Evolutionary conservation across 495 filamentous ascomycete species (phyloP).

Genomic region (Chaetomium fimeti): DNA sequence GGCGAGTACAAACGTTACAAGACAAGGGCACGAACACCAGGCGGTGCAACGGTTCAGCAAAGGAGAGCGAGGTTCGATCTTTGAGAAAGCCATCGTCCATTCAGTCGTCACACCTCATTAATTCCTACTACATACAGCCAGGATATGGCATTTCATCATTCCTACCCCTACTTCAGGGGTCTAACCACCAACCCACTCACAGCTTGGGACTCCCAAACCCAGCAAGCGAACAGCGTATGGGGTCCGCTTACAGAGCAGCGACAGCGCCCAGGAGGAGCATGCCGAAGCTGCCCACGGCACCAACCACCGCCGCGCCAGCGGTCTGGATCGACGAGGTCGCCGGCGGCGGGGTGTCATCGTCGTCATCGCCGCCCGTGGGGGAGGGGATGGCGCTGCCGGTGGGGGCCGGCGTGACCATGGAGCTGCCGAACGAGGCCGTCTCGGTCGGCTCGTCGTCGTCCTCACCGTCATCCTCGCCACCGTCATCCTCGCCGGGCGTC

Average conservation of each 20-base stretch:
- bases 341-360: slow-evolving; percentile 7
- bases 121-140: background rate
- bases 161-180: background rate
- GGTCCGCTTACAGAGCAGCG: slow-evolving; percentile 32
- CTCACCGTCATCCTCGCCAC: background rate
- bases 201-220: too few relatives aligned
- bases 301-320: slow-evolving; percentile 28
- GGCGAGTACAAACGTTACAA: too few relatives aligned
- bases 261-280: slow-evolving; percentile 33
- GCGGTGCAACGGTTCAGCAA: background rate
- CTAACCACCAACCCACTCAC: background rate
- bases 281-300: slow-evolving; percentile 27
- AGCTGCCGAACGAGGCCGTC: background rate
- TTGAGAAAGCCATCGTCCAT: background rate
- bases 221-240: too few relatives aligned
- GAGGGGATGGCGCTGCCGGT: background rate
- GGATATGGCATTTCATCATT: background rate
- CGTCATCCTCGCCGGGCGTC: slow-evolving; percentile 15
- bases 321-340: slow-evolving; percentile 15
- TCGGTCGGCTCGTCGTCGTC: slow-evolving; percentile 9
- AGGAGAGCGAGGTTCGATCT: background rate
- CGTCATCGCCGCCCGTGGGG: slow-evolving; percentile 21
- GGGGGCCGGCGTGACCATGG: slow-evolving; percentile 10
- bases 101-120: background rate
- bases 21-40: too few relatives aligned